A percentile compares a stretch with the other conserved stretches of the same genome.
Evolutionary conservation across 179 eudicot genomes (phyloP).

Genomic region (Beta lomatogona): DNA sequence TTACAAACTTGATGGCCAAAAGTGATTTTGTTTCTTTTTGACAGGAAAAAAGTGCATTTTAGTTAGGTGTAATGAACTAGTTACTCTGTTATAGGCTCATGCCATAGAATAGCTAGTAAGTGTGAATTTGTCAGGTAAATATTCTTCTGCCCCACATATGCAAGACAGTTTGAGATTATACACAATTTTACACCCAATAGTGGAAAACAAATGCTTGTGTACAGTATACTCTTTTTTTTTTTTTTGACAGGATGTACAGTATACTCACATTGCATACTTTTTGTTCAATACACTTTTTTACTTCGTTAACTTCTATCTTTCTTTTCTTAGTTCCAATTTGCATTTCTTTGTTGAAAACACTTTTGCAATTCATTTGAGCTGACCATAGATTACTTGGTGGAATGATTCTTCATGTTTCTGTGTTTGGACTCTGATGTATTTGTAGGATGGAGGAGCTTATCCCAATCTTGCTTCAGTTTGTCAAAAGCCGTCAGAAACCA

Average conservation of each 20-base stretch:
- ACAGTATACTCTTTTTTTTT: no score
- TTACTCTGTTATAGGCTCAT: neutral
- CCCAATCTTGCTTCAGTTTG: constrained; percentile 69
- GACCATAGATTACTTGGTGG: neutral
- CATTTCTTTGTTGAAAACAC: neutral
- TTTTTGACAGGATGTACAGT: no score
- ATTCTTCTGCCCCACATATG: neutral
- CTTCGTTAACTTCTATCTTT: no score
- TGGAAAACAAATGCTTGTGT: neutral
- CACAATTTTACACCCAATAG: neutral
- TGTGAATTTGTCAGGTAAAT: neutral
- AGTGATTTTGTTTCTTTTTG: neutral
- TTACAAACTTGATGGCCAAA: constrained; percentile 7
- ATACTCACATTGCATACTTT: neutral
- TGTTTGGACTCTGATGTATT: constrained; percentile 3
- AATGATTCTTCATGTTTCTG: constrained; percentile 19
- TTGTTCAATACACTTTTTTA: neutral
- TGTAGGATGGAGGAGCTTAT: constrained; percentile 84
- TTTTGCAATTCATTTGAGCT: neutral
- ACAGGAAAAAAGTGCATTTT: no score
- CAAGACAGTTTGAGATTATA: neutral
- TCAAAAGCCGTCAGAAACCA: constrained; percentile 74
- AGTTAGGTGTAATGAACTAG: neutral
- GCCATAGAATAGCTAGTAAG: neutral
- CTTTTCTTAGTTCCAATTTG: no score